Evolutionary conservation across 805 yeast genomes (phyloP), one percentile per base, ranked within the genome.

Genomic region (Grigorovia humatica): DNA sequence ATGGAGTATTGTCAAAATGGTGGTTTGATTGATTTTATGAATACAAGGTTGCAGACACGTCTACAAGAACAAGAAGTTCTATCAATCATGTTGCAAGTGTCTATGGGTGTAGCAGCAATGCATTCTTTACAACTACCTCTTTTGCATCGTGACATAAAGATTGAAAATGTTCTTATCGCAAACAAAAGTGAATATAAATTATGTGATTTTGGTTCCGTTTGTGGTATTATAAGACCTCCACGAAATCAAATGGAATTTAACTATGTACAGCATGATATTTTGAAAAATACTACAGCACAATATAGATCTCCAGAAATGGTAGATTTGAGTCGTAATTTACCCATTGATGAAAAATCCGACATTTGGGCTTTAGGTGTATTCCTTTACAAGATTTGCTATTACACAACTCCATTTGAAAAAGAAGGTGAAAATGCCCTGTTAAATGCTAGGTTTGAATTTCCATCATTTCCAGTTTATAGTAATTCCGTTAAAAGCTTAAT

Each of bases 251-350:
- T 80, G 51, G 90, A 85, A 58, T 70, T 82, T 46, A 74, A 76
- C 47, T 66, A 71, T 32, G 69, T 85, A 30, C 83, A 80, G 57
- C 79, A 81, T 53, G 93, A 86, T 64, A 76, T 86, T 43, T 69
- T 85, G 76, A 82, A 79, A 52, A 85, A 85, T 66, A 86, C 95
- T 1, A 86, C 95, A 0, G 90, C 95, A 0, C 95, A 86, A 62
- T 86, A 86, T 63, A 73, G 95, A 57, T 74, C 89, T 4, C 95
- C 95, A 3, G 95, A 86, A 66, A 86, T 86, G 93, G 71, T 86
- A 32, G 91, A 86, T 61, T 70, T 86, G 38, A 75, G 79, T 48
- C 74, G 79, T 52, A 81, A 87, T 3, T 75, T 77, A 52, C 84
- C 91, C 12, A 81, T 86, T 48, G 86, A 85, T 66, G 93, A 86